Base-by-base conservation (phyloP, 345 rosid species). In the Corchorus capsularis region DNA sequence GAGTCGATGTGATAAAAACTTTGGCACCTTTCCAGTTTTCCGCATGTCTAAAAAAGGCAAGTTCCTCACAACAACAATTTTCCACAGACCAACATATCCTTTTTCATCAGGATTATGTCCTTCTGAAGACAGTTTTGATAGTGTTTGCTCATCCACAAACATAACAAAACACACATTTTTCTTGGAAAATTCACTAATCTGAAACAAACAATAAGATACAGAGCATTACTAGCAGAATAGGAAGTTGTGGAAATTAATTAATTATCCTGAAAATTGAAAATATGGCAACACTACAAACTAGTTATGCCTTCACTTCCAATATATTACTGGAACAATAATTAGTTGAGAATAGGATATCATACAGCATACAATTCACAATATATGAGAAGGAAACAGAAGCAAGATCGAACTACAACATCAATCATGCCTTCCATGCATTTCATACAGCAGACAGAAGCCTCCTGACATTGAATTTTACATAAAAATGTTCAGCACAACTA, bases 1-100 rank as follows among this genome's bases (percentile, higher is more conserved):
- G 72, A 95, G 95, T 69, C 97, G 97, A 77, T 95, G 99, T 19
- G 96, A 82, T 73, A 95, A 83, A 75, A 96, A 89, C 66, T 92
- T 96, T 13, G 99, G 99, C 84, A 96, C 97, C 63, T 96, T 96
- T 60, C 99, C 98, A 45, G 94, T 89, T 80, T 91, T 94, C 62
- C 94, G 77, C 94, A 93, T 86, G 79, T 96, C 93, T 11, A 85
- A 55, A 76, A 88, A 93, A 16, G 99, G 99, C 63, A 91, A 78
- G 81, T 91, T 91, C 79, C 74, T 90, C 66, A 90, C 98, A 6
- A 89, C 88, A 57, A 95, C 91, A 77, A 89, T 78, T 83, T 82
- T 92, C 99, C 99, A 96, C 43, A 93, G 77, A 77, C 99, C 98
- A 81, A 93, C 85, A 76, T 83, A 69, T 74, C 97, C 94, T 79